phyloP scores from a whole-genome alignment of 129 eudicot species.

The Cynara cardunculus region DNA sequence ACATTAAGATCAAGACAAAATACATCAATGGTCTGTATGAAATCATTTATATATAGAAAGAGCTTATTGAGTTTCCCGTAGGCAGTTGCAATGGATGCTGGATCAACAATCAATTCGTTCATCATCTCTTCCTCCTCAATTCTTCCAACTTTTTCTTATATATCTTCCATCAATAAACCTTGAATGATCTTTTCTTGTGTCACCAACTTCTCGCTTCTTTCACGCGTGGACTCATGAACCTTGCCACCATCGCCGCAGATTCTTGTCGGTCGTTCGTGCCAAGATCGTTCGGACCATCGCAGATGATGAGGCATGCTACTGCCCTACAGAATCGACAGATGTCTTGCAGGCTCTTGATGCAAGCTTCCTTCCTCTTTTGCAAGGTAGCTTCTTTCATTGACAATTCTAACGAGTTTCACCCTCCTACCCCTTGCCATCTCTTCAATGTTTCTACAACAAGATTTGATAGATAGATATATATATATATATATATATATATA shows the following conservation, averaged over 20 bases:
- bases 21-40: background rate
- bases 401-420: slow-evolving; percentile 13
- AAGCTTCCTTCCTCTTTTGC: background rate
- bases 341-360: background rate
- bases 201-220: background rate
- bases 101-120: background rate
- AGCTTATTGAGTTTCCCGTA: background rate
- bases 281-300: background rate
- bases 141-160: background rate
- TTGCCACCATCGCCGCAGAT: background rate
- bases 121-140: slow-evolving; percentile 3
- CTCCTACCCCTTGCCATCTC: slow-evolving; percentile 6
- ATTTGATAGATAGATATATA: background rate
- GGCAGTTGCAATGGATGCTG: background rate
- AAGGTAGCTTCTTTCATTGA: slow-evolving; percentile 2
- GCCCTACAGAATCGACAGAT: background rate
- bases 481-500: background rate
- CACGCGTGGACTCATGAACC: background rate
- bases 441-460: background rate
- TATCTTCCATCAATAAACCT: background rate
- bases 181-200: background rate
- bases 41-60: background rate
- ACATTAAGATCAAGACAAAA: background rate
- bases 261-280: background rate
- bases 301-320: background rate